Base-by-base conservation (phyloP, 495 filamentous ascomycete species). In the Margaritispora aquatica region DNA sequence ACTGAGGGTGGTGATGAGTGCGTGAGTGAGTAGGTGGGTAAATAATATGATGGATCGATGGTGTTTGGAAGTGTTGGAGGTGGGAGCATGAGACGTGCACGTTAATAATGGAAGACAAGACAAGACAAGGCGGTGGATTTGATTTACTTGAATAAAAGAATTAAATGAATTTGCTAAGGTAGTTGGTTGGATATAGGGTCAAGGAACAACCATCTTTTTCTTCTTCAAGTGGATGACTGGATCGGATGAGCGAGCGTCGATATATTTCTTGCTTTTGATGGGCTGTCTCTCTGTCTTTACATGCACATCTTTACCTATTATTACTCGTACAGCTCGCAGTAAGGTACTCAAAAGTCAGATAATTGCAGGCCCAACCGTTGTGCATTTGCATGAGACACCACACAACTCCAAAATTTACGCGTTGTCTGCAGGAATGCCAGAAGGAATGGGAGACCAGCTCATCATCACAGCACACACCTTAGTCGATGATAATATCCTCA, bases 41-140 rank as follows among this genome's bases (percentile, higher is more conserved):
- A n/a, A n/a, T n/a, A n/a, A n/a, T n/a, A n/a, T n/a, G n/a, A 17
- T 31, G 49, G 47, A 19, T 44, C 22, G 36, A 27, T 17, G 57
- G n/a, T 23, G 51, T 50, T 0, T 47, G 20, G n/a, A 23, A 34
- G 48, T 17, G 13, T 75, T 56, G 67, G 61, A 64, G 63, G 57
- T 51, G 57, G 34, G 54, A 56, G 26, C 20, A 49, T 57, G 55
- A 57, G 55, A 57, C 55, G 38, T 17, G 19, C 13, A 22, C 19
- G 54, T 23, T 21, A 46, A 36, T 34, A 55, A 41, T 34, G 55
- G 56, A 20, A 51, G 38, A 8, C 46, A 36, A 31, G 47, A 58
- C 23, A 56, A 54, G 31, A 56, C 44, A 51, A 49, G n/a, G 54
- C 52, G 55, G 51, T 27, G 15, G n/a, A 23, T 31, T 23, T 31